Conservation (phyloP, 176 grass and related monocot genomes). For the Ensete glaucum region DNA sequence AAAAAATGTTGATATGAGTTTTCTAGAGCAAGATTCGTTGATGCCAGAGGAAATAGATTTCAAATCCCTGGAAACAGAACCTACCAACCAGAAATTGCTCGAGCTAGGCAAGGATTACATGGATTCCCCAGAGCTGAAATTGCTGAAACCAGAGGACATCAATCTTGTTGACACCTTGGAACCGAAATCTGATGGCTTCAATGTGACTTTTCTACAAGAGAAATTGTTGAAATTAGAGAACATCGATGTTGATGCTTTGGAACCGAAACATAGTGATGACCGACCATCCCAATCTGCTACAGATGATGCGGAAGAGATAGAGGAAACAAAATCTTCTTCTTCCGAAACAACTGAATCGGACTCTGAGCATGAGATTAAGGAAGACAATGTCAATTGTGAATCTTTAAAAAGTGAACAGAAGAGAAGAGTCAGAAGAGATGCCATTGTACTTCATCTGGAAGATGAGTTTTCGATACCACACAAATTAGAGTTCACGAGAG, state of each 20-base stretch:
- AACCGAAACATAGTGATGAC: background rate
- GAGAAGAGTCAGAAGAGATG: conserved; percentile 29
- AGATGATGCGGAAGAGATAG: conserved; percentile 28
- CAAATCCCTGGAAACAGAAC: too few species aligned
- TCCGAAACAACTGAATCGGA: conserved; percentile 41
- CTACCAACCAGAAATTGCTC: too few species aligned
- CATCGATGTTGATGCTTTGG: background rate
- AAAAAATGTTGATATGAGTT: too few species aligned
- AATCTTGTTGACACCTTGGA: background rate
- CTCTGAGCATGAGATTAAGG: conserved; percentile 30
- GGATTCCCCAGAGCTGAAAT: background rate
- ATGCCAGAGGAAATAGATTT: too few species aligned
- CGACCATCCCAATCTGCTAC: too few species aligned
- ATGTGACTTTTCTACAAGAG: background rate
- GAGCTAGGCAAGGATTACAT: background rate
- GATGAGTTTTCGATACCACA: conserved; percentile 41
- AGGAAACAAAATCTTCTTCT: conserved; percentile 45
- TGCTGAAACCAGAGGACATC: background rate
- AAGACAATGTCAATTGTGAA: conserved; percentile 24
- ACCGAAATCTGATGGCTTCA: background rate
- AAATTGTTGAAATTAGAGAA: background rate
- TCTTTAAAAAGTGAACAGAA: conserved; percentile 22
- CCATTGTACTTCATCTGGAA: conserved; percentile 25
- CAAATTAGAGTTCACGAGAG: conserved; percentile 75
- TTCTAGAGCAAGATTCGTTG: too few species aligned